Evolutionary conservation across 768 basidiomycete species (phyloP).

Genomic region (Phanerodontia chrysosporium): DNA sequence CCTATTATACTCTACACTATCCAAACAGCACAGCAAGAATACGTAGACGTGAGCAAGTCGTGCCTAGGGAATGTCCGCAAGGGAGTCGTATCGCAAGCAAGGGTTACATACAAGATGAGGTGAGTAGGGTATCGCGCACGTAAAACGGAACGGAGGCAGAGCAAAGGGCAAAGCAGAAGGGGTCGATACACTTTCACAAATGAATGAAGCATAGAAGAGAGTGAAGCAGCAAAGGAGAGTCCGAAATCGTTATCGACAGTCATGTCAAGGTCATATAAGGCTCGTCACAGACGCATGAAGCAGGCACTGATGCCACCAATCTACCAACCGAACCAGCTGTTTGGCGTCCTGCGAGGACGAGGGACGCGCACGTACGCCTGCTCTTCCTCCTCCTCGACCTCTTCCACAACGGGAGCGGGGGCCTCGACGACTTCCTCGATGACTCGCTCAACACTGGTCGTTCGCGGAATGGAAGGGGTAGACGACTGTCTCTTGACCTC

Average conservation of each 20-base stretch:
- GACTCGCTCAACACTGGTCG: slow-evolving; percentile 64
- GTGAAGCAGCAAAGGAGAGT: slow-evolving; percentile 24
- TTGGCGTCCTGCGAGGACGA: slow-evolving; percentile 20
- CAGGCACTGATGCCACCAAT: not conserved
- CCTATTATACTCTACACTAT: slow-evolving; percentile 2
- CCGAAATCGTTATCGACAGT: slow-evolving; percentile 19
- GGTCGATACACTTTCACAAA: not conserved
- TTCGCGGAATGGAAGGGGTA: slow-evolving; percentile 59
- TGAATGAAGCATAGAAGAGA: not conserved
- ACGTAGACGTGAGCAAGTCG: slow-evolving; percentile 8
- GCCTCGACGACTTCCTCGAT: slow-evolving; percentile 49
- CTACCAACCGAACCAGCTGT: slow-evolving; percentile 27
- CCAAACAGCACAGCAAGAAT: slow-evolving; percentile 4
- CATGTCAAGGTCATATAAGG: slow-evolving; percentile 30
- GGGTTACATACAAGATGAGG: slow-evolving; percentile 1
- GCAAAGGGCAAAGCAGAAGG: slow-evolving; percentile 2
- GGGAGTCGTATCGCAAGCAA: slow-evolving; percentile 13
- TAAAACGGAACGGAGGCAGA: not conserved
- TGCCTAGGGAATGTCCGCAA: slow-evolving; percentile 12
- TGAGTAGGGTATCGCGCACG: slow-evolving; percentile 10
- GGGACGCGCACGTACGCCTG: slow-evolving; percentile 14
- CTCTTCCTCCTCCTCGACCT: slow-evolving; percentile 35
- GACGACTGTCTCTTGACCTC: slow-evolving; percentile 55
- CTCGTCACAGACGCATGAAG: slow-evolving; percentile 13
- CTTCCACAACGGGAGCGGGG: slow-evolving; percentile 33